Conservation (phyloP, 2,329 filamentous ascomycete species). For the Hypoxylon sp. region DNA sequence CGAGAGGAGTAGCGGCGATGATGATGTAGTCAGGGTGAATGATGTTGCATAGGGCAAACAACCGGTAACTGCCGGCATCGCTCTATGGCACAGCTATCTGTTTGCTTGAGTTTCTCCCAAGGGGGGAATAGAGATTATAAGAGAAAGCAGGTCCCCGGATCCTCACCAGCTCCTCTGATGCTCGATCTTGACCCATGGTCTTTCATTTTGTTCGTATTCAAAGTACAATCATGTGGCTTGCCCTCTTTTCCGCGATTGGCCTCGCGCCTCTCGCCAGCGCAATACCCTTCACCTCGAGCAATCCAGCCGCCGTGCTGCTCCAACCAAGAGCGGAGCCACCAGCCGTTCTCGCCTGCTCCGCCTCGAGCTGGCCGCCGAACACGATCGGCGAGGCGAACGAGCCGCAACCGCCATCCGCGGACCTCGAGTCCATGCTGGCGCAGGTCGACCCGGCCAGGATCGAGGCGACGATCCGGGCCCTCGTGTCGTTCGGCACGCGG, state of each 20-base stretch:
- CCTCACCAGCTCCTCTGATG: background rate
- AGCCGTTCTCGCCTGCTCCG: conserved; percentile 43
- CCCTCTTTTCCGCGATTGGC: conserved; percentile 23
- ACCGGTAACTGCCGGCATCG: conserved; percentile 19
- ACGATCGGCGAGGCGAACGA: conserved; percentile 45
- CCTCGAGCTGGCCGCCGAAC: conserved; percentile 50
- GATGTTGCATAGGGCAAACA: conserved; percentile 24
- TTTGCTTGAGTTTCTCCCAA: background rate
- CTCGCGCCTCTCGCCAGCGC: conserved; percentile 35
- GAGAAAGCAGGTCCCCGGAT: background rate
- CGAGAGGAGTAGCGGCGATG: conserved; percentile 22
- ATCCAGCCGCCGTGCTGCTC: conserved; percentile 41
- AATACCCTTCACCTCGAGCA: conserved; percentile 38
- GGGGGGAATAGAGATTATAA: conserved; percentile 5
- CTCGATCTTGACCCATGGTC: background rate
- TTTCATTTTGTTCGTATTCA: background rate
- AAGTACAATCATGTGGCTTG: conserved; percentile 32
- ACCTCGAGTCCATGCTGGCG: conserved; percentile 49
- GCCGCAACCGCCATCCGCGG: conserved; percentile 47
- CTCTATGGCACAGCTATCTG: background rate
- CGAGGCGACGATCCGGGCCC: conserved; percentile 63
- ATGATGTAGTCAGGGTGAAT: conserved; percentile 31
- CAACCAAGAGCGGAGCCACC: conserved; percentile 10
- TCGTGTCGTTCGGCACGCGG: conserved; percentile 68
- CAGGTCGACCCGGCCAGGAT: conserved; percentile 58